Evolutionary conservation across 495 filamentous ascomycete species (phyloP), one percentile per base, ranked within the genome.

Genomic region (Physcia stellaris): DNA sequence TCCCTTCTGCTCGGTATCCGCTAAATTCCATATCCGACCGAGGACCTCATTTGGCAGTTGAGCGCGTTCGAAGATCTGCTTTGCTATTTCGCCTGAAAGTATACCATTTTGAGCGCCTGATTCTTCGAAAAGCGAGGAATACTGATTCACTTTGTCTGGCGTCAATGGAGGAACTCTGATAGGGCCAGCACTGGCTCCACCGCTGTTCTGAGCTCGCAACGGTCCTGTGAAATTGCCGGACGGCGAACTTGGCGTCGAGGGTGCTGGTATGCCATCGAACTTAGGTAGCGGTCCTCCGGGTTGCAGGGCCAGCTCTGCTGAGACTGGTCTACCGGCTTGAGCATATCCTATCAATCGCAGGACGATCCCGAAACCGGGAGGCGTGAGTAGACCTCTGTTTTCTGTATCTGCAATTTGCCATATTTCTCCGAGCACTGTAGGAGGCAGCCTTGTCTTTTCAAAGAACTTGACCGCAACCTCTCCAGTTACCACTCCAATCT

Each of bases 371-470:
- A 98, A 98, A 49, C 87, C 92, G 32, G 83, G 69, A 3, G 83
- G 85, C 27, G 85, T 94, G 53, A 98, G 68, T 36, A 95, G 77
- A 42, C 92, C 90, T 43, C 86, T 74, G 61, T 96, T 98, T 61
- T 95, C 88, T 47, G 73, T 85, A 60, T 98, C 90, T 39, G 90
- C 92, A 53, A 98, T 87, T 61, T 94, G 86, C 90, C 90, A 98
- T 71, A 96, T 95, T 77, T 94, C 81, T 54, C 90, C 90, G 47
- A 98, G 68, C 19, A 88, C 71, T 39, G 81, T 73, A 31, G 85
- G 79, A 35, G 85, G 71, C 22, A 98, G 66, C 45, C 81, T 75
- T 20, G 90, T 95, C 72, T 88, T 92, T 60, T 96, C 87, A 51
- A 98, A 98, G 66, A 98, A 96, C 49, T 87, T 86, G 49, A 96